Conservation (phyloP, 371 early-diverging fungal species). For the Vittaforma corneae region DNA sequence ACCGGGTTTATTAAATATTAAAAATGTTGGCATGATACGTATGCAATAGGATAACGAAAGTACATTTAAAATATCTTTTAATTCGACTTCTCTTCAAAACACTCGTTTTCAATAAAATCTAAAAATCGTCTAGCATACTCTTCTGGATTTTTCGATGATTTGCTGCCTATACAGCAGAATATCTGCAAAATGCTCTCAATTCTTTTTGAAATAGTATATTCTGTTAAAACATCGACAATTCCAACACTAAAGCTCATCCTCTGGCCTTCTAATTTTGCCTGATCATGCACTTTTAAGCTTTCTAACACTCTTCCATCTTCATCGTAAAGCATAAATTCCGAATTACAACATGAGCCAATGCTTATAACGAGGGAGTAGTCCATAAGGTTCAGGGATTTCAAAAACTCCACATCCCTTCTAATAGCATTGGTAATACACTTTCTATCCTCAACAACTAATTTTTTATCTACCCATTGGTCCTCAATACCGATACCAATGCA, state of each 20-base stretch:
- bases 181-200: conserved; percentile 30
- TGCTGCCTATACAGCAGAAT: conserved; percentile 29
- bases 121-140: conserved; percentile 40
- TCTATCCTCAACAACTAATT: no score
- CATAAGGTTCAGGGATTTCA: conserved; percentile 39
- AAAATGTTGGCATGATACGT: no score
- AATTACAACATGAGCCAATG: background rate
- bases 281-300: background rate
- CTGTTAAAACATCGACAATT: conserved; percentile 50
- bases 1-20: no score
- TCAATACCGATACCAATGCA: conserved; percentile 4
- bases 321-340: background rate
- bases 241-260: conserved; percentile 18
- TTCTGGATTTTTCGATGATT: conserved; percentile 38
- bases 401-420: conserved; percentile 37
- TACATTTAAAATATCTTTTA: no score
- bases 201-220: conserved; percentile 26
- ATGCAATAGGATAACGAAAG: no score
- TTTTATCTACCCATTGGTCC: no score
- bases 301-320: background rate
- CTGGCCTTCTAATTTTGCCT: background rate
- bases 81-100: background rate
- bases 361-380: conserved; percentile 47
- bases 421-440: conserved; percentile 19
- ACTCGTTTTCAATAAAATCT: conserved; percentile 17